Conservation (phyloP, 208 protist species). For the Trypanosoma rangeli region DNA sequence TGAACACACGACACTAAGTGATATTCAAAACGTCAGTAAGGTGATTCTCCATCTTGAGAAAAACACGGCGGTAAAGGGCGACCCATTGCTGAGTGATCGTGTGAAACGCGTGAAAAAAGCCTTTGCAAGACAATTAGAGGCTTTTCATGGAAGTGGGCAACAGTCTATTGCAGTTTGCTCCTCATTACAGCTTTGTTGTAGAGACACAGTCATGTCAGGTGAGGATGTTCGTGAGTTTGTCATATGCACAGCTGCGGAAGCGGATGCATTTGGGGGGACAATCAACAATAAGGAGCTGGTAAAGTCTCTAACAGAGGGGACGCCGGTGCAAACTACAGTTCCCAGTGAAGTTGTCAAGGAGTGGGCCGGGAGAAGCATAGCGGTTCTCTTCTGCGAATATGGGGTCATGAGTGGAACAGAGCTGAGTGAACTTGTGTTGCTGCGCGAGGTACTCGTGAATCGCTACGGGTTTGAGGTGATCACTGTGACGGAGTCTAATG, state of each 20-base stretch:
- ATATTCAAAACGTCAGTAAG: slow-evolving; percentile 48
- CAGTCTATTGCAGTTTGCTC: slow-evolving; percentile 20
- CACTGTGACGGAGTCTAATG: slow-evolving; percentile 8
- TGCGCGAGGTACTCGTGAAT: slow-evolving; percentile 39
- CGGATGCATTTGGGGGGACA: neutral
- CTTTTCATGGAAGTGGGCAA: slow-evolving; percentile 27
- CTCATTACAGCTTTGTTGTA: slow-evolving; percentile 15
- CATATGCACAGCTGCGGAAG: slow-evolving; percentile 21
- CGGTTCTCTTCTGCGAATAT: slow-evolving; percentile 29
- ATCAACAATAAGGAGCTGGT: slow-evolving; percentile 22
- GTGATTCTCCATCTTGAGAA: slow-evolving; percentile 35
- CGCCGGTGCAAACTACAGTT: slow-evolving; percentile 9
- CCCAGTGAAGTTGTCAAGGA: slow-evolving; percentile 14
- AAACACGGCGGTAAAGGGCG: slow-evolving; percentile 6
- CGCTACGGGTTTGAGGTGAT: slow-evolving; percentile 45
- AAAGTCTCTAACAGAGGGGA: slow-evolving; percentile 18
- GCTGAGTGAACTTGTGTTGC: slow-evolving; percentile 32
- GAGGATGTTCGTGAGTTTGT: slow-evolving; percentile 24
- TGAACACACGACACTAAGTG: slow-evolving; percentile 32
- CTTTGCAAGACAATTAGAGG: slow-evolving; percentile 33
- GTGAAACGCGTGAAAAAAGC: slow-evolving; percentile 29
- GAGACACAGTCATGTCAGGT: slow-evolving; percentile 9
- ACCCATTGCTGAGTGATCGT: slow-evolving; percentile 7
- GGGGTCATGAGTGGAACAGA: slow-evolving; percentile 18
- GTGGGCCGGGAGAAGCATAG: slow-evolving; percentile 32